Conservation (phyloP, 2,329 filamentous ascomycete genomes). For the Nothophaeocryptopus gaeumannii region DNA sequence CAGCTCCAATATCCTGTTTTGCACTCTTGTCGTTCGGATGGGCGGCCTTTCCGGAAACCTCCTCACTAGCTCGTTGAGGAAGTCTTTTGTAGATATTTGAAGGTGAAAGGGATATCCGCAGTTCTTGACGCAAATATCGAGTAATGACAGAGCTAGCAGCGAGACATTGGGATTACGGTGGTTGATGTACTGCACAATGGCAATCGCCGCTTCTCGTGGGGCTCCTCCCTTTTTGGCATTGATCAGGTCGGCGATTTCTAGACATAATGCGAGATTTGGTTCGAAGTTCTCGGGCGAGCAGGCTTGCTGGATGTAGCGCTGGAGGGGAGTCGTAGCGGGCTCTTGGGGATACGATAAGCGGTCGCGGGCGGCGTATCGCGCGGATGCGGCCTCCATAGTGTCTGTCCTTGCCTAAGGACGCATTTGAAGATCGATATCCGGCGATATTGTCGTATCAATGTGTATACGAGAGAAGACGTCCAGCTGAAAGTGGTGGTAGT, state of each 20-base stretch:
- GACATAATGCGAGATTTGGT: constrained; percentile 90
- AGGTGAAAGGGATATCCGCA: constrained; percentile 98
- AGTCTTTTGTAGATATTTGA: constrained; percentile 98
- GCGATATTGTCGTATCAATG: too few species aligned
- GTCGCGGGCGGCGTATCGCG: constrained; percentile 91
- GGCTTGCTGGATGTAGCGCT: constrained; percentile 92
- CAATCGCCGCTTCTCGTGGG: constrained; percentile 88
- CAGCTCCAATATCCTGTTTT: constrained; percentile 87
- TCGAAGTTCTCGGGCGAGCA: constrained; percentile 98
- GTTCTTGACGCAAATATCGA: constrained; percentile 99
- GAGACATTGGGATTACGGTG: constrained; percentile 95
- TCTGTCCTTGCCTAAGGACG: neutral
- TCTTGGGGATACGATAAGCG: constrained; percentile 82
- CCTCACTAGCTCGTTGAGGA: constrained; percentile 94
- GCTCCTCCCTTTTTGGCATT: constrained; percentile 96
- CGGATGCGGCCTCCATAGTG: constrained; percentile 84
- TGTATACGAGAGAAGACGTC: too few species aligned
- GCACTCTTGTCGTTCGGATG: constrained; percentile 78
- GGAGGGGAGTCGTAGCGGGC: constrained; percentile 78
- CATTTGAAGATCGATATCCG: too few species aligned
- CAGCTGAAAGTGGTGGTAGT: too few species aligned
- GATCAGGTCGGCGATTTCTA: constrained; percentile 94
- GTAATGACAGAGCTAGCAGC: constrained; percentile 79
- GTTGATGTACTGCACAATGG: constrained; percentile 93
- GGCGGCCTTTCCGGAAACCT: constrained; percentile 93